Evolutionary conservation across 108 stramenopile species (phyloP).

Genomic region (Cyclotella cryptica): DNA sequence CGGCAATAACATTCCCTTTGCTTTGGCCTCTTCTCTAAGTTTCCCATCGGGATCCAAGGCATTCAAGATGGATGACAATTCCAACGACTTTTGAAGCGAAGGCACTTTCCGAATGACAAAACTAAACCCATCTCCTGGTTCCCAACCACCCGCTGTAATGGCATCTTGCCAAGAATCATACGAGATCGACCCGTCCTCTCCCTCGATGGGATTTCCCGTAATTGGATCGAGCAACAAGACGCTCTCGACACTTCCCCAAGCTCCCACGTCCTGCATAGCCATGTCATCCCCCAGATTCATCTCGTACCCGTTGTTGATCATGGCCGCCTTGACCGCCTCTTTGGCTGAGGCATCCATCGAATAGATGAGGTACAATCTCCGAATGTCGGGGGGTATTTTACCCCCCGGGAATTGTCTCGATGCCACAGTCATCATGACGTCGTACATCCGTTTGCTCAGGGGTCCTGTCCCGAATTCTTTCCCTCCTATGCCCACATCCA

Average conservation of each 20-base stretch:
- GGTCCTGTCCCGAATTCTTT: slow-evolving; percentile 70
- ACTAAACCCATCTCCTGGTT: slow-evolving; percentile 79
- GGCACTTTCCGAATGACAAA: slow-evolving; percentile 82
- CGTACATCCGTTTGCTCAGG: slow-evolving; percentile 69
- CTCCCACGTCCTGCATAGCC: slow-evolving; percentile 70
- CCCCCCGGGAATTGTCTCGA: slow-evolving; percentile 20
- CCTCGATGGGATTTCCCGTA: slow-evolving; percentile 29
- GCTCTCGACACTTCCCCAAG: slow-evolving; percentile 80
- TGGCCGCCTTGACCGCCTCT: slow-evolving; percentile 80
- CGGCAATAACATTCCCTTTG: slow-evolving; percentile 51
- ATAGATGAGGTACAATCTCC: slow-evolving; percentile 58
- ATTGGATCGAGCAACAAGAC: slow-evolving; percentile 66
- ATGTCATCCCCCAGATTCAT: slow-evolving; percentile 63
- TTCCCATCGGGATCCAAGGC: slow-evolving; percentile 82
- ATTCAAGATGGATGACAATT: slow-evolving; percentile 67
- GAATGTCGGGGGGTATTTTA: slow-evolving; percentile 57
- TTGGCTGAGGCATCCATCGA: slow-evolving; percentile 88
- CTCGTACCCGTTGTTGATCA: slow-evolving; percentile 74
- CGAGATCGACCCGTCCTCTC: slow-evolving; percentile 26
- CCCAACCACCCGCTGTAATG: slow-evolving; percentile 63
- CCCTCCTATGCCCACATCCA: slow-evolving; percentile 75
- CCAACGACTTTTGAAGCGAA: slow-evolving; percentile 63
- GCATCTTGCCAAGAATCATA: slow-evolving; percentile 75
- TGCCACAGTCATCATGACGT: slow-evolving; percentile 59
- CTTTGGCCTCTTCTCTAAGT: slow-evolving; percentile 67